Evolutionary conservation across 495 filamentous ascomycete genomes (phyloP), one percentile per base, ranked within the genome.

Genomic region (Cladorrhinum samala): DNA sequence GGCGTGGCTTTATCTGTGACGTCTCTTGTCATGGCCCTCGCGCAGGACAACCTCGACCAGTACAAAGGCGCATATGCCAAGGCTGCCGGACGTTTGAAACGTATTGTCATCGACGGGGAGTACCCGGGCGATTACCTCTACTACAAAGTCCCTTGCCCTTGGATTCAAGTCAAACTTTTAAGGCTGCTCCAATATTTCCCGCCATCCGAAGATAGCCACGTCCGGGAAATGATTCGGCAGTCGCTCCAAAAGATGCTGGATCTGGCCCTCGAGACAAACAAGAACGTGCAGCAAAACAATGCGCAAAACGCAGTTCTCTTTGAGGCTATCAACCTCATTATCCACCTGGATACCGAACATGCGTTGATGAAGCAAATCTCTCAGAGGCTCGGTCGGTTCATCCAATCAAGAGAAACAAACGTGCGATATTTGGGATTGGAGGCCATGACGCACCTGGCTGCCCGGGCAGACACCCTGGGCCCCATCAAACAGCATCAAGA

Each of bases 271-370:
- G 90, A 95, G 57, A 88, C 89, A 62, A 92, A 89, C 11, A 99
- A 97, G 72, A 97, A 99, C 58, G 94, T 97, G 14, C 94, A 99
- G 71, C 93, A 99, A 66, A 99, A 99, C 66, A 99, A 99, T 70
- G 94, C 94, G 1, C 94, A 97, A 62, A 97, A 99, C 61, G 94
- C 94, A 0, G 89, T 99, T 21, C 79, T 99, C 0, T 99, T 99
- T 58, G 94, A 99, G 74, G 94, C 91, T 44, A 97, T 99, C 69
- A 96, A 97, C 64, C 84, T 99, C 48, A 91, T 95, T 53, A 99
- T 99, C 50, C 94, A 97, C 58, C 83, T 99, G n/a, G 94, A 97
- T 58, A 96, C 92, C 4, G 94, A 99, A 62, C 89, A 91, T 56
- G 85, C 83, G 18, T 74, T 99, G 41, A 97, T 97, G 92, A 85